A percentile compares a stretch with the other conserved stretches of the same genome.
phyloP scores from a whole-genome alignment of 2,329 filamentous ascomycete species.

The Alternaria triticimaculans region DNA sequence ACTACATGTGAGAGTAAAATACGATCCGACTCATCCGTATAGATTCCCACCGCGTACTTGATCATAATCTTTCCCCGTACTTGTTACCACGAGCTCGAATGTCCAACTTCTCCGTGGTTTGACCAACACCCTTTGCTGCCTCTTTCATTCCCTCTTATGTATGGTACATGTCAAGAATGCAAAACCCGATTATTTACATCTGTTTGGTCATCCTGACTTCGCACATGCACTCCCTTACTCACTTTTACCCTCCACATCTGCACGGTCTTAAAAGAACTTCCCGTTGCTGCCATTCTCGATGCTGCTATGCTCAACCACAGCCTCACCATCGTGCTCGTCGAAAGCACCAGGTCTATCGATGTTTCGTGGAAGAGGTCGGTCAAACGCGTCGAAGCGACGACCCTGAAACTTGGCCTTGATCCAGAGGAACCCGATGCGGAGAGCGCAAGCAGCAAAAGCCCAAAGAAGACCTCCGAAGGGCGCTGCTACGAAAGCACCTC shows the following conservation, averaged over 20 bases:
- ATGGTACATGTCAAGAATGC: not conserved
- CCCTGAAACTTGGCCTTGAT: slow-evolving; percentile 64
- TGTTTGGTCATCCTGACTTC: not conserved
- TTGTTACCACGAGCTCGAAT: not conserved
- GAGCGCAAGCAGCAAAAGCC: slow-evolving; percentile 67
- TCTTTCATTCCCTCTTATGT: not conserved
- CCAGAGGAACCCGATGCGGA: slow-evolving; percentile 67
- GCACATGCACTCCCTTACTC: not conserved
- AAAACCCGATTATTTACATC: not conserved
- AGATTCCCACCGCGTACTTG: not conserved
- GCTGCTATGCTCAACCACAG: slow-evolving; percentile 31
- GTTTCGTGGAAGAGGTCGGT: slow-evolving; percentile 49
- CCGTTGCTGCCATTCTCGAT: slow-evolving; percentile 35
- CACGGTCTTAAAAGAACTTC: slow-evolving; percentile 38
- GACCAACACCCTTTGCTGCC: not conserved
- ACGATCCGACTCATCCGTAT: not conserved
- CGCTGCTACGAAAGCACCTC: slow-evolving; percentile 75
- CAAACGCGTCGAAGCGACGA: slow-evolving; percentile 70
- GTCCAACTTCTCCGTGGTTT: not conserved
- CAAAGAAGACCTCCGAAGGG: slow-evolving; percentile 77
- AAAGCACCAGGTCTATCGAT: slow-evolving; percentile 15
- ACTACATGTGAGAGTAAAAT: not conserved
- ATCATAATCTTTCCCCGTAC: not conserved
- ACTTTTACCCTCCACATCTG: not conserved
- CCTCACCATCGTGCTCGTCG: slow-evolving; percentile 35